Base-by-base conservation (phyloP, 208 protist genomes). In the Trypanosoma lewisi region DNA sequence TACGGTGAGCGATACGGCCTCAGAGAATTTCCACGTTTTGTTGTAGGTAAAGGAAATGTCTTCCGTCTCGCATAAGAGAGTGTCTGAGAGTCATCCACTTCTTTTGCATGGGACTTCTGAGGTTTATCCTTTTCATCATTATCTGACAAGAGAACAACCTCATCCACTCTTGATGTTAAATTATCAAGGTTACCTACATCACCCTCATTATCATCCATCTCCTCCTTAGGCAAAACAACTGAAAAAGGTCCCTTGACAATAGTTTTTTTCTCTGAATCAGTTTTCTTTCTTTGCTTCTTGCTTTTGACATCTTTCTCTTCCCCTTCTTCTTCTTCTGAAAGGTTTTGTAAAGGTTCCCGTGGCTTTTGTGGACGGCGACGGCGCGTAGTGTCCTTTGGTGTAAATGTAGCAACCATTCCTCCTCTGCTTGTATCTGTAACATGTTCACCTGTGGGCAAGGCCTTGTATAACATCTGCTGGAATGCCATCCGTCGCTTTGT, bases 401-500 rank as follows among this genome's bases (percentile, higher is more conserved):
- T 52, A 12, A 28, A 14, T 31, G 23, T 52, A 28, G 48, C 27
- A 33, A 25, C 48, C 19, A 31, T 52, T 31, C 11, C 27, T 52
- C 48, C 27, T 52, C 21, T 19, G 23, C 16, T 14, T 7, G n/a
- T 19, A 47, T 3, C n/a, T 7, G n/a, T 7, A 47, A 21, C 42
- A 2, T n/a, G n/a, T n/a, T 47, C 16, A 19, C 42, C 42, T 21
- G 36, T 2, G 9, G 50, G 44, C 23, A 67, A 41, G 23, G 44
- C 42, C 33, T 52, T 67, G 36, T 33, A 17, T 19, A 67, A n/a
- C 39, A 67, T 67, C 37, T 67, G 17, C 36, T 89, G 78, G 17
- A 71, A 41, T 12, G 53, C 63, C 6, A 63, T 50, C 1, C 85
- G 70, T 53, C 83, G 78, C 36, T 82, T 62, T 37, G 82, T 41